Conservation (phyloP, 2,329 filamentous ascomycete genomes). For the Trichoderma harzianum region DNA sequence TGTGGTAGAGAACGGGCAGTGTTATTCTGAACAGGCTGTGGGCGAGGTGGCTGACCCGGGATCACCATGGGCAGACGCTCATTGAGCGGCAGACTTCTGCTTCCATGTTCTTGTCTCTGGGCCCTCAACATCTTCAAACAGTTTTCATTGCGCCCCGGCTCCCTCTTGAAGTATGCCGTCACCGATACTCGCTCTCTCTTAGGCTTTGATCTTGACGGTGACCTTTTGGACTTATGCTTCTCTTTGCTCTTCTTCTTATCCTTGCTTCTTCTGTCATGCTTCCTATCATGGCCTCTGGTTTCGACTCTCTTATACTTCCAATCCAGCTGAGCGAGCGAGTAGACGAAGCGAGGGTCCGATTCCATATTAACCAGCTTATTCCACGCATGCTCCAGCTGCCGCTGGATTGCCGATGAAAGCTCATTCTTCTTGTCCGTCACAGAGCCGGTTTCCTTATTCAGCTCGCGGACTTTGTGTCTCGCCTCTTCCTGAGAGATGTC, state of each 20-base stretch:
- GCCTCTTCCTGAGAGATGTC: conserved; percentile 39
- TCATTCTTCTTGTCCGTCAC: conserved; percentile 39
- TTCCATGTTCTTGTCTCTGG: not conserved
- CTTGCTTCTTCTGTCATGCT: conserved; percentile 21
- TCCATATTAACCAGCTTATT: conserved; percentile 35
- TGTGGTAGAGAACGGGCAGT: not conserved
- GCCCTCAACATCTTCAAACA: conserved; percentile 29
- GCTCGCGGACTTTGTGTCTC: conserved; percentile 34
- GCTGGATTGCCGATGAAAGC: conserved; percentile 36
- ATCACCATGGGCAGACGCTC: not conserved
- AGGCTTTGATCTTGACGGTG: conserved; percentile 25
- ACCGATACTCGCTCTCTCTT: conserved; percentile 39
- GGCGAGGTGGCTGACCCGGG: not conserved
- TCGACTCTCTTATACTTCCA: conserved; percentile 33
- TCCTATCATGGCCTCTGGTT: conserved; percentile 18
- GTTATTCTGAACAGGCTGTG: not conserved
- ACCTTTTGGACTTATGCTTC: not conserved
- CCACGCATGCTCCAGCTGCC: conserved; percentile 41
- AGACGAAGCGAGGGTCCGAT: conserved; percentile 37
- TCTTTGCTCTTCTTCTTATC: conserved; percentile 15
- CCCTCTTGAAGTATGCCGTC: conserved; percentile 45
- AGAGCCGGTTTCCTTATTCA: conserved; percentile 30
- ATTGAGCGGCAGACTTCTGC: not conserved
- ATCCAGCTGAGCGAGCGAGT: conserved; percentile 45
- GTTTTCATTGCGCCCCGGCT: conserved; percentile 34